phyloP scores from a whole-genome alignment of 2,329 filamentous ascomycete species.

The Polychaeton citri region DNA sequence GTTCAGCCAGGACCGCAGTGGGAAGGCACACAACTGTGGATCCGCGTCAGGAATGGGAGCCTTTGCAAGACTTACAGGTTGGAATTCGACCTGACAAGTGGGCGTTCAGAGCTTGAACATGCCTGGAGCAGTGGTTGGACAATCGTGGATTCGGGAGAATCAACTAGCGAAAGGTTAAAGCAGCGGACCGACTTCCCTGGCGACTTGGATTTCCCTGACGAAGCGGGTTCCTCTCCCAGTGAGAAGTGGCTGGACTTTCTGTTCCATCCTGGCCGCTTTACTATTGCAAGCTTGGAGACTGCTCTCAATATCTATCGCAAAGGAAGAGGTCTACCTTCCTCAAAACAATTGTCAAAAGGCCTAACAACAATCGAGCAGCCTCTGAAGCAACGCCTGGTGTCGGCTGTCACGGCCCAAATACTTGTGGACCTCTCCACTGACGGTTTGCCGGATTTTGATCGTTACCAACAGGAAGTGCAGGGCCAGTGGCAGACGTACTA shows the following conservation, averaged over 20 bases:
- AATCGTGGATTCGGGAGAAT: constrained; percentile 28
- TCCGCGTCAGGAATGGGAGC: constrained; percentile 42
- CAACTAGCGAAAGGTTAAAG: constrained; percentile 28
- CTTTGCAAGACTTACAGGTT: constrained; percentile 54
- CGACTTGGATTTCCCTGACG: constrained; percentile 13
- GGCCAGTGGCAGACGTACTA: constrained; percentile 85
- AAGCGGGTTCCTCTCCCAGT: constrained; percentile 20
- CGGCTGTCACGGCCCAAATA: constrained; percentile 56
- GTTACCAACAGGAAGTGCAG: constrained; percentile 61
- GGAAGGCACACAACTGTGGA: constrained; percentile 31
- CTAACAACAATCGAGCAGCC: constrained; percentile 39
- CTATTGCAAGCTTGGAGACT: constrained; percentile 65
- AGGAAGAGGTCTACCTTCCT: constrained; percentile 33
- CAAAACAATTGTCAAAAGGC: constrained; percentile 19
- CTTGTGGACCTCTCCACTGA: constrained; percentile 48
- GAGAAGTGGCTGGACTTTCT: constrained; percentile 82
- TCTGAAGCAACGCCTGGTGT: constrained; percentile 63
- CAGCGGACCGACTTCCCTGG: constrained; percentile 24
- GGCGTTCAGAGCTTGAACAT: constrained; percentile 41
- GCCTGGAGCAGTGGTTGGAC: constrained; percentile 50
- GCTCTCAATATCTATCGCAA: constrained; percentile 71
- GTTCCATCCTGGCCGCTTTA: constrained; percentile 71
- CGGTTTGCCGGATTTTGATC: constrained; percentile 59
- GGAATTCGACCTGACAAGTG: constrained; percentile 48
- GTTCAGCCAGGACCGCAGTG: constrained; percentile 26